phyloP scores from a whole-genome alignment of 2,329 filamentous ascomycete species.

The Trichophyton schoenleinii region DNA sequence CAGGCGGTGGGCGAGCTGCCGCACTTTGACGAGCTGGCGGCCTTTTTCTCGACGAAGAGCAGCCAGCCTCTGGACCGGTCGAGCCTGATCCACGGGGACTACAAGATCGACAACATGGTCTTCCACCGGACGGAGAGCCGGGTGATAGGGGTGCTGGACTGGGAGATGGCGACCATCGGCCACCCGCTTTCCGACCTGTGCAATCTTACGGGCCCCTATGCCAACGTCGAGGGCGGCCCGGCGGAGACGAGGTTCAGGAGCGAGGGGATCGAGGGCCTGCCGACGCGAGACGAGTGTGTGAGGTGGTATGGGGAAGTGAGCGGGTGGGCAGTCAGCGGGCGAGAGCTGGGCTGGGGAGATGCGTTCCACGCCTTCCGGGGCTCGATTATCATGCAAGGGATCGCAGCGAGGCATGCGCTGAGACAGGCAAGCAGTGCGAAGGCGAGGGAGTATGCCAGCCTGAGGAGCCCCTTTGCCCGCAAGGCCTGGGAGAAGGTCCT shows the following conservation, averaged over 20 bases:
- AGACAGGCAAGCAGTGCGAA: slow-evolving; percentile 81
- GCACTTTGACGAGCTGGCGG: slow-evolving; percentile 65
- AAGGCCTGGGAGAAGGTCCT: slow-evolving; percentile 64
- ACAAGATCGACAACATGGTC: slow-evolving; percentile 84
- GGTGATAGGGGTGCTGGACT: slow-evolving; percentile 89
- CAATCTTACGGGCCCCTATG: slow-evolving; percentile 50
- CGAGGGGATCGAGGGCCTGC: slow-evolving; percentile 55
- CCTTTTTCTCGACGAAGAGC: slow-evolving; percentile 58
- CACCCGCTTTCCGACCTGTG: slow-evolving; percentile 84
- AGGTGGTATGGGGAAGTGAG: slow-evolving; percentile 55
- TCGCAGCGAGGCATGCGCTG: slow-evolving; percentile 72
- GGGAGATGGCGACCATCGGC: slow-evolving; percentile 98
- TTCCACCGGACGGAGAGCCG: slow-evolving; percentile 80
- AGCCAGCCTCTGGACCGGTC: slow-evolving; percentile 65
- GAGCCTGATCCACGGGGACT: slow-evolving; percentile 84
- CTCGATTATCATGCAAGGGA: slow-evolving; percentile 67
- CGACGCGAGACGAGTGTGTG: slow-evolving; percentile 45
- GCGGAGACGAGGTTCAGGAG: slow-evolving; percentile 44
- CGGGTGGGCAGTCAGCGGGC: slow-evolving; percentile 54
- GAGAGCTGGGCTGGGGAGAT: slow-evolving; percentile 48
- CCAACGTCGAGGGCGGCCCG: slow-evolving; percentile 25
- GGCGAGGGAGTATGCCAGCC: slow-evolving; percentile 58
- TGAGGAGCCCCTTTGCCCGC: slow-evolving; percentile 60
- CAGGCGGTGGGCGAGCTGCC: slow-evolving; percentile 69
- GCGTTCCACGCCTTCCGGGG: slow-evolving; percentile 50